These are phyloP conservation scores for Phoma sp. DNA, from an alignment of 2,329 filamentous ascomycete species.

Conservation along the genomic window DNA sequence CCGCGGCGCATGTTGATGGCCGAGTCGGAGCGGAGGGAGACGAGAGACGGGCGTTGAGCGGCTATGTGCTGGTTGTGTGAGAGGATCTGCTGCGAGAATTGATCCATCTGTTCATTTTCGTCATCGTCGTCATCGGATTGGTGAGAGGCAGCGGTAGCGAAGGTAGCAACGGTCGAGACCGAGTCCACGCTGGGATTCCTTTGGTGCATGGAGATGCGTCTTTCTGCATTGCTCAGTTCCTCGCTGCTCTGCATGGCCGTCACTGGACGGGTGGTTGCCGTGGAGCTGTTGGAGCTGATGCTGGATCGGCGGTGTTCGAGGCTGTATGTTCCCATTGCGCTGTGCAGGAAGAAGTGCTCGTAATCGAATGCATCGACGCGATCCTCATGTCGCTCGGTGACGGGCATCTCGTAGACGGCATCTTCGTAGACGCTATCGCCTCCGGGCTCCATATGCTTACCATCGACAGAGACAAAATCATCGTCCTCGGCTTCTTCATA, in stretches of 20 bases:
- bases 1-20: constrained; percentile 41
- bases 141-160: constrained; percentile 68
- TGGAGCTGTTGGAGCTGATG: constrained; percentile 59
- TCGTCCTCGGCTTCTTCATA: constrained; percentile 46
- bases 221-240: constrained; percentile 28
- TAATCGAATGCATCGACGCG: constrained; percentile 96
- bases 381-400: constrained; percentile 77
- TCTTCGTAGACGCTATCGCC: constrained; percentile 54
- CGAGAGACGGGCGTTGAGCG: constrained; percentile 22
- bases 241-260: constrained; percentile 35
- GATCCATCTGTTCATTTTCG: constrained; percentile 52
- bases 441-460: constrained; percentile 30
- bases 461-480: constrained; percentile 47
- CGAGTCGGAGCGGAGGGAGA: constrained; percentile 41
- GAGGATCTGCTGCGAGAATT: constrained; percentile 44
- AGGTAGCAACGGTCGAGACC: constrained; percentile 66
- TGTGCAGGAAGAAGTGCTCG: constrained; percentile 93
- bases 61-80: constrained; percentile 27
- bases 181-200: constrained; percentile 66
- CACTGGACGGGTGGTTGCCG: constrained; percentile 56
- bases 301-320: constrained; percentile 62
- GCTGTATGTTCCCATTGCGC: constrained; percentile 81
- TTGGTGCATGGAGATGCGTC: constrained; percentile 48
- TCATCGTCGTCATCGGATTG: constrained; percentile 46
- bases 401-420: constrained; percentile 48